A percentile compares a stretch with the other conserved stretches of the same genome.
phyloP scores from a whole-genome alignment of 106 monocot species.

The Phalaenopsis aphrodite region DNA sequence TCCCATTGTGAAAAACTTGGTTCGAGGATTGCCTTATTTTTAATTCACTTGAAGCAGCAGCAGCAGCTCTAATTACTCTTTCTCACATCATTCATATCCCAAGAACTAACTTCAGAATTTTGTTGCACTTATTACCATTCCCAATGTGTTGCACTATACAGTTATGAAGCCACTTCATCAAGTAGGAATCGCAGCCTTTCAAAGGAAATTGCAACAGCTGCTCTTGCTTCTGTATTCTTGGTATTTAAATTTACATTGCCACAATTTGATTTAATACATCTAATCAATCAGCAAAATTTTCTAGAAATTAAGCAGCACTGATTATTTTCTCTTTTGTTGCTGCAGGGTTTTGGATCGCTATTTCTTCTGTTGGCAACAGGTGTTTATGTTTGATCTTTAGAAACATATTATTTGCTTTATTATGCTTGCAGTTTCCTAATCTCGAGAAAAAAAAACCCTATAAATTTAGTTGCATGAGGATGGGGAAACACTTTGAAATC shows the following conservation, averaged over 20 bases:
- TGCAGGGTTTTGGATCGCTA: constrained; percentile 45
- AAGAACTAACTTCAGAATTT: no score
- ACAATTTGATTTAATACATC: not conserved
- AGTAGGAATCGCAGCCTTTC: constrained; percentile 38
- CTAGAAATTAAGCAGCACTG: not conserved
- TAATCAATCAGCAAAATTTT: not conserved
- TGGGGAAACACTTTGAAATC: no score
- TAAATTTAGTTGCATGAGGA: no score
- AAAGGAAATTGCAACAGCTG: constrained; percentile 41
- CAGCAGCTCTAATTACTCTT: no score
- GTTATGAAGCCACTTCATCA: constrained; percentile 67
- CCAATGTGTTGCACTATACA: constrained; percentile 2
- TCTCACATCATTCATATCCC: no score
- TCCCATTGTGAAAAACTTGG: no score
- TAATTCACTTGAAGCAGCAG: no score
- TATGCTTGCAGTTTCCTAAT: no score
- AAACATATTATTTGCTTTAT: no score
- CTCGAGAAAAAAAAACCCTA: no score
- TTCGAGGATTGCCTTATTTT: no score
- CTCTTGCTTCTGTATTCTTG: constrained; percentile 51
- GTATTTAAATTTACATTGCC: constrained; percentile 10
- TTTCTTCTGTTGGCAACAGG: constrained; percentile 39
- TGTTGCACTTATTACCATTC: not conserved
- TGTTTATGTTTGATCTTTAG: constrained; percentile 29
- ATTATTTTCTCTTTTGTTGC: not conserved